These are phyloP conservation scores for Euphorbia celastroides DNA, from an alignment of 441 rosid species.

Conservation along the genomic window DNA sequence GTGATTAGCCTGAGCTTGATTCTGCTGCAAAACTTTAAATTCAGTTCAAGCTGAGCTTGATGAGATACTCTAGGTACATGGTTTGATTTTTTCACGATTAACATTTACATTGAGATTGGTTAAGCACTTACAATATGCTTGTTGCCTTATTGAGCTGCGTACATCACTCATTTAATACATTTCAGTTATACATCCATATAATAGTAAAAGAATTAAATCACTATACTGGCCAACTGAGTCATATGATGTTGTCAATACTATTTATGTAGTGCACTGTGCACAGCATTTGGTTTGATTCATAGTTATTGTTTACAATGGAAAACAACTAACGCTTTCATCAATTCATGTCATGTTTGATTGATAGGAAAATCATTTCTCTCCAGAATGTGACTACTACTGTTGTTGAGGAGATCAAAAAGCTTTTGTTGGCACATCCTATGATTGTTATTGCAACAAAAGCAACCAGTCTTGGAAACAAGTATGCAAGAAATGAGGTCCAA, in stretches of 20 bases:
- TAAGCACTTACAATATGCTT: background rate
- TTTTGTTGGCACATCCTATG: slow-evolving; percentile 57
- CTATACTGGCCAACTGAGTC: background rate
- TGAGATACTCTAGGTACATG: background rate
- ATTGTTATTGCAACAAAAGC: slow-evolving; percentile 63
- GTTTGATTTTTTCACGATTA: background rate
- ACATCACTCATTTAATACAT: background rate
- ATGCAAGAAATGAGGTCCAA: slow-evolving; percentile 29
- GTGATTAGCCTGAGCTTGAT: background rate
- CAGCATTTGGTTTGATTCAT: background rate
- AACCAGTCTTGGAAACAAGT: slow-evolving; percentile 37
- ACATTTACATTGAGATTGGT: background rate
- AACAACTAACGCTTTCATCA: slow-evolving; percentile 7
- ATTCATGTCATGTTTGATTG: slow-evolving; percentile 6
- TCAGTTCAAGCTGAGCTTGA: background rate
- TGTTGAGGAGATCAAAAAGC: slow-evolving; percentile 67
- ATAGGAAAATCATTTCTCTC: slow-evolving; percentile 65
- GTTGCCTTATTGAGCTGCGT: background rate
- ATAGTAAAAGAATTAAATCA: background rate
- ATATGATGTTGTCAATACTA: background rate
- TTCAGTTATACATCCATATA: background rate
- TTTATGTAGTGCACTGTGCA: background rate
- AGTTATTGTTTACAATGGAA: slow-evolving; percentile 3
- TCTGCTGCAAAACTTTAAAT: background rate
- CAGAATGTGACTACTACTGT: slow-evolving; percentile 51